Base-by-base conservation (phyloP, 2,329 filamentous ascomycete genomes). In the Juglanconis oblonga region DNA sequence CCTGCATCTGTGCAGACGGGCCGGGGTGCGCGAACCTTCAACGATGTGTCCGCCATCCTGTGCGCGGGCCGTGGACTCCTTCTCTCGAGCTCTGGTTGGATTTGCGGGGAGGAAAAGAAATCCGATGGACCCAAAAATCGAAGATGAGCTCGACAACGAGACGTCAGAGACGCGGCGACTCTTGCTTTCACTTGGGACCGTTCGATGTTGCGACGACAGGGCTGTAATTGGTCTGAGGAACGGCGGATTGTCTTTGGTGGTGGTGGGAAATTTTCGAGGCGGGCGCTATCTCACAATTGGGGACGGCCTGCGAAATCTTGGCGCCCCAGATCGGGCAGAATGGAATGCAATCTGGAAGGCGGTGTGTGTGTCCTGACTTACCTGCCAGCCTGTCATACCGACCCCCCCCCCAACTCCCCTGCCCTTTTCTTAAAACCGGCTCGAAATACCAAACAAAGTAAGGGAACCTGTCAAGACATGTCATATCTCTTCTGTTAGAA, bases 31-130 rank as follows among this genome's bases (percentile, higher is more conserved):
- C 67, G 51, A 65, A 70, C 68, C 67, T 70, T 67, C 52, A 70
- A 61, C 44, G 65, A 66, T 56, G 65, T 61, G 45, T 69, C 66
- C 45, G 67, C 64, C 68, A 70, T 69, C 31, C 24, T 58, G 29
- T 44, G 17, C 24, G 24, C 24, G 24, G 24, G 24, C 24, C 24
- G 24, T 10, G 35, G n/a, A 29, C 38, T 29, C 45, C 14, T 4
- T 49, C 33, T 54, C 36, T 7, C 8, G 35, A 33, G 32, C 31
- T 6, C 29, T 55, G 24, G 36, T 7, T 42, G 11, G 36, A 36
- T 49, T 32, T 17, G 31, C 33, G 13, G 13, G 10, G 24, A 4
- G 3, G 44, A 13, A 5, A 11, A 42, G 29, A 48, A 17, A 32
- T 6, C 24, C 47, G 29, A 50, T 35, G 7, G 6, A 35, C 8